phyloP scores from a whole-genome alignment of 495 filamentous ascomycete genomes.

The Tuber umbilicatum region DNA sequence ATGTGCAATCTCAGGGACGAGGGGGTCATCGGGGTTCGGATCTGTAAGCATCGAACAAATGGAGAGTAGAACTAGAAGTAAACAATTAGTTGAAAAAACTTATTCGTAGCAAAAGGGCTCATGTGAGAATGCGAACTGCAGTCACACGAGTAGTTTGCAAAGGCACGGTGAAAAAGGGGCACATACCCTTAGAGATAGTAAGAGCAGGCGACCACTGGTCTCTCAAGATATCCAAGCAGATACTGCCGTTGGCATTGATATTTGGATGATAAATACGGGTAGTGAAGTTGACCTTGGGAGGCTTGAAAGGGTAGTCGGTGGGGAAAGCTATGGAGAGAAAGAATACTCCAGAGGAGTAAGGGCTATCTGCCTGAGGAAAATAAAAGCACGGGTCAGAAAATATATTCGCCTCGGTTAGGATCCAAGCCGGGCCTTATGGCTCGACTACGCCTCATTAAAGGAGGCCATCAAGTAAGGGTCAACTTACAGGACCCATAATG shows the following conservation, averaged over 20 bases:
- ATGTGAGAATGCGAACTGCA: background rate
- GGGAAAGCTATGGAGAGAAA: constrained; percentile 98
- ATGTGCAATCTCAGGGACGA: constrained; percentile 97
- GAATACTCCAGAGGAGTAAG: constrained; percentile 96
- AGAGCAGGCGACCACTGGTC: constrained; percentile 99
- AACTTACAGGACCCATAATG: constrained; percentile 97
- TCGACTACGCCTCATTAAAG: background rate
- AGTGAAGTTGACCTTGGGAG: constrained; percentile 99
- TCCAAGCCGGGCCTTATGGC: background rate
- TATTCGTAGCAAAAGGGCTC: background rate
- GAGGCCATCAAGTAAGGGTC: constrained; percentile 9
- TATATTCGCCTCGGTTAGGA: background rate
- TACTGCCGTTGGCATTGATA: constrained; percentile 99
- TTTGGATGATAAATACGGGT: constrained; percentile 99
- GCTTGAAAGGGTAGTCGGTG: constrained; percentile 99
- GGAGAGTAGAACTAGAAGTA: constrained; percentile 71
- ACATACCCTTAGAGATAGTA: constrained; percentile 93
- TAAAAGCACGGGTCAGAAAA: constrained; percentile 39
- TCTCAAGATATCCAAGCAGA: constrained; percentile 94
- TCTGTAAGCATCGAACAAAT: constrained; percentile 99
- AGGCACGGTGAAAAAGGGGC: background rate
- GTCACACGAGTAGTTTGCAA: constrained; percentile 8
- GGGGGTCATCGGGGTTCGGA: constrained; percentile 96
- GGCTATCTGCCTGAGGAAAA: constrained; percentile 63
- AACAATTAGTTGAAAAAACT: background rate